Evolutionary conservation across 495 filamentous ascomycete genomes (phyloP), one percentile per base, ranked within the genome.

Genomic region (Podospora didyma): DNA sequence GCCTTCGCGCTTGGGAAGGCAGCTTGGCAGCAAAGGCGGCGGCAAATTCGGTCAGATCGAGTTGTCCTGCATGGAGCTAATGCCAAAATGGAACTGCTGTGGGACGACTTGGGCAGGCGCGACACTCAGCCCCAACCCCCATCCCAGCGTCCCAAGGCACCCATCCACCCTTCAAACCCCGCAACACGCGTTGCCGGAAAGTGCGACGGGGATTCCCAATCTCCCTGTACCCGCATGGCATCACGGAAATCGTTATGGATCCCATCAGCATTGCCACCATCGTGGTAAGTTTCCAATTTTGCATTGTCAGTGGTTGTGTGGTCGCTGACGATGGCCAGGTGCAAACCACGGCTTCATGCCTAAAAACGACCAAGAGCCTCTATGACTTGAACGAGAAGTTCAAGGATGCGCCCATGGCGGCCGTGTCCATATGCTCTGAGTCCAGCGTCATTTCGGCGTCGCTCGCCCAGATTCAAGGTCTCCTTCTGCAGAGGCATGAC

Each of bases 381-480:
- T 49, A 56, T 20, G 46, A 56, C 20, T 46, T 50, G 9, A 31
- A 21, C 4, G 46, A 56, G 26, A 56, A 44, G 17, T 56, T 45
- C 21, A 37, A 37, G 7, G 54, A 56, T 31, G 46, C 54, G 16
- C 54, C 54, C 16, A 45, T 56, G 26, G 39, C 37, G 10, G 20
- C 50, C 14, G 46, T 50, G 21, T 20, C 46, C 9, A 56, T 56
- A 3, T 56, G 54, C 46, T 42, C 54, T 22, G 54, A 56, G 19
- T 42, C 54, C 11, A 45, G 35, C 12, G 47, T 50, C 20, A 56
- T 56, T 9, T 49, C 45, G 21, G 54, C 54, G 11, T 56, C 46
- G 6, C 54, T 56, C 1, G 21, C 54, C 7, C 54, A 56, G 34
- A 56, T 50, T n/a, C 46, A 56, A 20, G 26, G 24, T 16, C 31